phyloP scores from a whole-genome alignment of 306 rosid genomes.

The Ammopiptanthus mongolicus region DNA sequence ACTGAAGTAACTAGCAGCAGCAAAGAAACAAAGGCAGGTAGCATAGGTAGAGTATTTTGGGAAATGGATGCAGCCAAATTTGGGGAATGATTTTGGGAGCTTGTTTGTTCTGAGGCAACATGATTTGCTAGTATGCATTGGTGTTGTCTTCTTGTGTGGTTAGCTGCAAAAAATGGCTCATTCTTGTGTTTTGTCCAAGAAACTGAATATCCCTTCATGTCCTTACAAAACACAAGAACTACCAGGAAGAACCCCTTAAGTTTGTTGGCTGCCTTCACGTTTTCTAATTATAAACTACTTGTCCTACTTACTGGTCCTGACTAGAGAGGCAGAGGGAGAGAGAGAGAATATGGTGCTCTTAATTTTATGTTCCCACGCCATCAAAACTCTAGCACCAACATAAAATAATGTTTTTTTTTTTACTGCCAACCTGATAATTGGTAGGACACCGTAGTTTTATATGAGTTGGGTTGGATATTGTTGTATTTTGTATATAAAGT shows the following conservation, averaged over 20 bases:
- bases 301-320: constrained; percentile 16
- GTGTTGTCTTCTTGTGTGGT: constrained; percentile 63
- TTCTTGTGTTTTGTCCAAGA: constrained; percentile 50
- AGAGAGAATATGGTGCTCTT: constrained; percentile 29
- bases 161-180: constrained; percentile 31
- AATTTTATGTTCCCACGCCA: constrained; percentile 40
- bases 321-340: not conserved
- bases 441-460: too few relatives aligned
- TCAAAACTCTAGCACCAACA: constrained; percentile 41
- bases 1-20: constrained; percentile 49
- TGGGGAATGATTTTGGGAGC: constrained; percentile 40
- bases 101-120: constrained; percentile 42
- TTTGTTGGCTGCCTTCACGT: constrained; percentile 45
- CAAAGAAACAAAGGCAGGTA: constrained; percentile 55
- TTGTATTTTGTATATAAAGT: too few relatives aligned
- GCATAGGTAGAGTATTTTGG: constrained; percentile 21
- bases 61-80: constrained; percentile 42
- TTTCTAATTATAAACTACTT: constrained; percentile 47
- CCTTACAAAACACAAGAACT: constrained; percentile 57
- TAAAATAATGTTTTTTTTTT: not conserved
- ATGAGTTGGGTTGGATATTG: not conserved
- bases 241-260: constrained; percentile 26
- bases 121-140: constrained; percentile 55
- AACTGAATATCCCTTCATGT: constrained; percentile 60
- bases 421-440: too few relatives aligned